Evolutionary conservation across 108 stramenopile species (phyloP).

Genomic region (Nitzschia inconspicua): DNA sequence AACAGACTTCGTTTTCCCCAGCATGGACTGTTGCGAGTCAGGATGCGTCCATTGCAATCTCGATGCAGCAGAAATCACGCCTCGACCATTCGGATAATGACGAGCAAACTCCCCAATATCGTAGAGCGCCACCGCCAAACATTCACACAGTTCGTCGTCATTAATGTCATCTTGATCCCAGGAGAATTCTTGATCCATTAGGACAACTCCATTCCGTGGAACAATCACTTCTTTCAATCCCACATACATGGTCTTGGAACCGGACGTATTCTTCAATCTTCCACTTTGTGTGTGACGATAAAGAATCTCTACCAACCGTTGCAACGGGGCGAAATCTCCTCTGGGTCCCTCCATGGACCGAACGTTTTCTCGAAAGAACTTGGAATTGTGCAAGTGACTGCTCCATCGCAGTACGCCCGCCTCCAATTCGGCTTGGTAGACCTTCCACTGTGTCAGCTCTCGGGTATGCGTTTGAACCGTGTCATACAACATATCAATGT

Average conservation of each 20-base stretch:
- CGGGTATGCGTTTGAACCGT: constrained; percentile 62
- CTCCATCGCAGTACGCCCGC: constrained; percentile 80
- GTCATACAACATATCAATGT: constrained; percentile 60
- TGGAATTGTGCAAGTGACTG: constrained; percentile 82
- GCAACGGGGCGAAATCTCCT: constrained; percentile 55
- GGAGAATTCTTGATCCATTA: constrained; percentile 40
- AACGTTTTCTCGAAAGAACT: constrained; percentile 78
- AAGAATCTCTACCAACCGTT: constrained; percentile 72
- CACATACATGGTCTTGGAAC: neutral
- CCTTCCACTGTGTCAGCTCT: constrained; percentile 82
- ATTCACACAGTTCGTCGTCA: constrained; percentile 13
- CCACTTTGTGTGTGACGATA: neutral
- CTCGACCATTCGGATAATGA: constrained; percentile 89
- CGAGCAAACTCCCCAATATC: constrained; percentile 94
- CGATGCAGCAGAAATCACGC: constrained; percentile 65
- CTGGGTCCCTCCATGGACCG: constrained; percentile 61
- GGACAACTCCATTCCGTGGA: constrained; percentile 25
- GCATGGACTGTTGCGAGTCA: neutral
- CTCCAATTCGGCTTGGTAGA: constrained; percentile 76
- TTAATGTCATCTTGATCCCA: neutral
- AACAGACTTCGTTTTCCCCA: constrained; percentile 80
- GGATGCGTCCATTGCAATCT: constrained; percentile 25
- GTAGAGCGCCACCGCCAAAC: constrained; percentile 82
- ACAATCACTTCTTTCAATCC: neutral
- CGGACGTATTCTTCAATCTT: neutral